Evolutionary conservation across 2,329 filamentous ascomycete genomes (phyloP), one percentile per base, ranked within the genome.

Genomic region (Thielaviopsis euricoi): DNA sequence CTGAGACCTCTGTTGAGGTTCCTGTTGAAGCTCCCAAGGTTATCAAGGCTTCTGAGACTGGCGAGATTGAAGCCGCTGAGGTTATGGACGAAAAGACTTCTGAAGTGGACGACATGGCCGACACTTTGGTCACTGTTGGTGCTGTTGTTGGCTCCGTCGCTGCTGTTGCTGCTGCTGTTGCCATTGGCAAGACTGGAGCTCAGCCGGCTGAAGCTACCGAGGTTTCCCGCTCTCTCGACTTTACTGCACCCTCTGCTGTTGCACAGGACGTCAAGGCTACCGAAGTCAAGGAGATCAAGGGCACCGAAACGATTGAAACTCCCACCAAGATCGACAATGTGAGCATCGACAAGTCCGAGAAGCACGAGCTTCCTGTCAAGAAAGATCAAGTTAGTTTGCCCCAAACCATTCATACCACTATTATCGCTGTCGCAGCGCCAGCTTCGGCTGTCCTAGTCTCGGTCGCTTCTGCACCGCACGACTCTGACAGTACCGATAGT

Each of bases 301-400:
- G n/a, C 3, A n/a, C 29, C 29, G 29, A 33, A 33, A 10, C 29
- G 29, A 33, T 33, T 10, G 29, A 33, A 33, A 33, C 29, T 10
- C 29, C 29, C 29, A 7, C 25, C 25, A 7, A 26, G 7, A 7
- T 26, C 7, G 29, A 33, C 29, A 10, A 10, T 33, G 29, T 10
- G 29, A 43, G 37, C 37, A 56, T 7, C 33, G 17, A 25, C 25
- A 46, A 25, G 12, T 53, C 23, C 37, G 43, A 37, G 21, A 43
- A 52, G 58, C 25, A 12, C 50, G 33, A 59, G 40, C 54, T 51
- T 52, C 40, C 50, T 22, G 49, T 23, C 26, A 53, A 56, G 52
- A 52, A 59, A 59, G 57, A 59, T 17, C 37, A 43, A 50, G 57
- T 59, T 53, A 59, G 57, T 59, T 15, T 52, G 22, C 53, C 57